Base-by-base conservation (phyloP, 2,329 filamentous ascomycete genomes). In the Capronia americana region DNA sequence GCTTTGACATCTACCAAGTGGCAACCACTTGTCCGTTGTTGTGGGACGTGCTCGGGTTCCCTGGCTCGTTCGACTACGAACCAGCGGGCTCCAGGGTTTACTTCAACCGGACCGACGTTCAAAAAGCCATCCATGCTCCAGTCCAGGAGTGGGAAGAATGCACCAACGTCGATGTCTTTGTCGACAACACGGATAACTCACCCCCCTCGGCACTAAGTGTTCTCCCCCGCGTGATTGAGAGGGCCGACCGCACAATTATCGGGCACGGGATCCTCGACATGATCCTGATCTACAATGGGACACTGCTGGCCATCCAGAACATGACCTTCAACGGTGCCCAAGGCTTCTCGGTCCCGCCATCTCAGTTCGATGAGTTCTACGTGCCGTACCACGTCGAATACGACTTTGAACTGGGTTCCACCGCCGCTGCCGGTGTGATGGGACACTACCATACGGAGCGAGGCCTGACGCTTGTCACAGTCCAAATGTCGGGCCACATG, bases 1-100 rank as follows among this genome's bases (percentile, higher is more conserved):
- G 92, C 80, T 96, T 90, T 78, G 87, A 92, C 75, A 80, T 91
- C 11, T 95, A 94, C 78, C 86, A 90, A 57, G 85, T 94, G 14
- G 86, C 86, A 2, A 88, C 87, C 3, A 90, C 88, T 12, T 95
- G 92, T 75, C 92, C 92, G 0, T 70, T 88, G 2, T 80, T 86
- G 1, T 92, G 87, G 84, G 88, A 92, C 65, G 86, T 90, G 0
- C 81, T 93, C 2, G 87, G 87, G 17, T 89, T 90, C 77, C 88
- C 90, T 0, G 88, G 88, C n/a, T 83, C 84, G 2, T 81, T 87
- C 62, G 75, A 77, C 23, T 94, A 93, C 77, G 73, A 85, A 0
- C 90, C 91, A 0, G 80, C 78, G 0, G 90, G 89, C 1, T 82
- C 87, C 0, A 75, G 77, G 0, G 80, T 92, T 60, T 90, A 92